phyloP scores from a whole-genome alignment of 2,329 filamentous ascomycete species.

The Beauveria brongniartii region DNA sequence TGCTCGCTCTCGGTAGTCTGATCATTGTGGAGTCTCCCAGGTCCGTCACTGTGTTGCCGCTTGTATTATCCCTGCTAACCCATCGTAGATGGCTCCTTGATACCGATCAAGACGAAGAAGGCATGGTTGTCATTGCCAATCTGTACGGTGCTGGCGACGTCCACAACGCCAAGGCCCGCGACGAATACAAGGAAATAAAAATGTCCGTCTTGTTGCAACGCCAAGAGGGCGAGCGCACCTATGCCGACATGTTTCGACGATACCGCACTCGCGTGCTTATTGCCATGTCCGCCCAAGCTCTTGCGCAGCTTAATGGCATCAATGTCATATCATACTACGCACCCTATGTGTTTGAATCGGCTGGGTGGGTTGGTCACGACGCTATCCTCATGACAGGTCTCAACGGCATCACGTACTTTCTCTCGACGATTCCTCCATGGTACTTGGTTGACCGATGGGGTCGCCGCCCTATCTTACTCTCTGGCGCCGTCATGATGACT shows the following conservation, averaged over 20 bases:
- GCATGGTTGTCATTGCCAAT: constrained; percentile 96
- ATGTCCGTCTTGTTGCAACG: constrained; percentile 91
- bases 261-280: constrained; percentile 93
- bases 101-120: constrained; percentile 96
- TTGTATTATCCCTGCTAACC: constrained; percentile 20
- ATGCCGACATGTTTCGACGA: constrained; percentile 87
- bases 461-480: constrained; percentile 79
- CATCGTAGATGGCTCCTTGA: constrained; percentile 79
- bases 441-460: constrained; percentile 93
- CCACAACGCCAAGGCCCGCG: constrained; percentile 82
- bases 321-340: constrained; percentile 99
- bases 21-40: constrained; percentile 94
- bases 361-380: constrained; percentile 85
- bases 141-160: constrained; percentile 94
- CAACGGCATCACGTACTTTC: constrained; percentile 81
- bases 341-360: constrained; percentile 90
- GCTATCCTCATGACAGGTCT: constrained; percentile 97
- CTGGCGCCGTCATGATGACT: constrained; percentile 82
- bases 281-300: constrained; percentile 93
- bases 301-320: constrained; percentile 96
- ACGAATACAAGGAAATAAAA: constrained; percentile 98
- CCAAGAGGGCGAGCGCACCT: constrained; percentile 89
- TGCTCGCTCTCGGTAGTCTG: constrained; percentile 78
- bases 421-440: constrained; percentile 93
- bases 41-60: constrained; percentile 38